phyloP scores from a whole-genome alignment of 257 asterid genomes.

The Voacanga thouarsii region DNA sequence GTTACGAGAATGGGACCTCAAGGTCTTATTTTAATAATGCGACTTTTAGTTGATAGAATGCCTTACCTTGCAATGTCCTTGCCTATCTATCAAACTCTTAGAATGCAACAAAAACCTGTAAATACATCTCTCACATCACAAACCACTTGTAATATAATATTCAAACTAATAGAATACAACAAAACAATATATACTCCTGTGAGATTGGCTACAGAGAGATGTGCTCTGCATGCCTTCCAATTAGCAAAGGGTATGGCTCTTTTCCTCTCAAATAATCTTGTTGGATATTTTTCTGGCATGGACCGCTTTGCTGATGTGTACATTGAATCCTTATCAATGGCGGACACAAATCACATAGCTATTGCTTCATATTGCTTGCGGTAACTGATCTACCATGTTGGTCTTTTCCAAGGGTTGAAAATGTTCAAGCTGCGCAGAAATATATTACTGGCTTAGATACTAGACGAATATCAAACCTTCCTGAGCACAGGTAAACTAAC shows the following conservation, averaged over 20 bases:
- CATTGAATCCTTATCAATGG: neutral
- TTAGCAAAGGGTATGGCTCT: conserved; percentile 59
- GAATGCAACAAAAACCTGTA: too few relatives aligned
- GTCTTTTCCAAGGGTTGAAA: conserved; percentile 57
- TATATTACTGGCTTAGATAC: conserved; percentile 95
- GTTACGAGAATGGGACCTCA: too few relatives aligned
- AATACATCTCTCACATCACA: too few relatives aligned
- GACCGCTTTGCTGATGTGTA: neutral
- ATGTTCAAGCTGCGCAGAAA: conserved; percentile 91
- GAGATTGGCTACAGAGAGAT: conserved; percentile 92
- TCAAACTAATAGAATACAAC: too few relatives aligned
- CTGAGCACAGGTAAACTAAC: conserved; percentile 74
- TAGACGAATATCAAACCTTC: conserved; percentile 85
- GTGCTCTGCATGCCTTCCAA: conserved; percentile 83
- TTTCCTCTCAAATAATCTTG: conserved; percentile 12
- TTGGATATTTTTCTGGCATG: neutral
- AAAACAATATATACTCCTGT: conserved; percentile 81
- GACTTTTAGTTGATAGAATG: too few relatives aligned
- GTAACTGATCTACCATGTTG: neutral
- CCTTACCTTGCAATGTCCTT: too few relatives aligned
- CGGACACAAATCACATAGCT: neutral
- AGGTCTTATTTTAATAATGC: too few relatives aligned
- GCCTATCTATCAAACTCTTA: too few relatives aligned
- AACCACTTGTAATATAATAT: too few relatives aligned
- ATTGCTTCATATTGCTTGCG: neutral